A percentile compares a stretch with the other conserved stretches of the same genome.
phyloP scores from a whole-genome alignment of 352 stramenopile species.

The Globisporangium emineosum region DNA sequence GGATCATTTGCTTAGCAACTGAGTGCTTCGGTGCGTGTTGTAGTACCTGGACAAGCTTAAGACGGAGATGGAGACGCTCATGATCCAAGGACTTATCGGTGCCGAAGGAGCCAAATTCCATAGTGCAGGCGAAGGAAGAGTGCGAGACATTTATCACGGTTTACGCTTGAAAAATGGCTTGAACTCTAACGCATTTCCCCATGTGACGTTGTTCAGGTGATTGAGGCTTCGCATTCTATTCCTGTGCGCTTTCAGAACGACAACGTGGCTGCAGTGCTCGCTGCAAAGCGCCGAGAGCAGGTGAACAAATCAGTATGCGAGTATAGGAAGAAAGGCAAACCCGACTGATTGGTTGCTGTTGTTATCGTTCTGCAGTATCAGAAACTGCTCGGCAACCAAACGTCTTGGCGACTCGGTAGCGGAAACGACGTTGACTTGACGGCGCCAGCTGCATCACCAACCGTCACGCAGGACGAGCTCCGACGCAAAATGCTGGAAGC shows the following conservation, averaged over 20 bases:
- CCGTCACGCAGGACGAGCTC: constrained; percentile 13
- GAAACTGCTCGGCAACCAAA: background rate
- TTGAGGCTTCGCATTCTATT: constrained; percentile 15
- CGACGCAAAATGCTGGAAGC: constrained; percentile 42
- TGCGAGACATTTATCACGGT: constrained; percentile 16
- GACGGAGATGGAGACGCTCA: constrained; percentile 53
- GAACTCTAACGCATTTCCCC: background rate
- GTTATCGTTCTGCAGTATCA: background rate
- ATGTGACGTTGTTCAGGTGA: constrained; percentile 3
- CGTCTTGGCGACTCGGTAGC: constrained; percentile 2
- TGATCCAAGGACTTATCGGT: constrained; percentile 45
- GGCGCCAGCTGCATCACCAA: background rate
- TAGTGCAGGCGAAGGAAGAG: constrained; percentile 37
- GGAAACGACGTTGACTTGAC: background rate
- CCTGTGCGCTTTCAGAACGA: constrained; percentile 24
- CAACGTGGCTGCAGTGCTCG: constrained; percentile 32
- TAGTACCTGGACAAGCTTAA: constrained; percentile 61
- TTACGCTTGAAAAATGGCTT: too few species aligned
- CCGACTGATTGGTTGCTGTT: background rate
- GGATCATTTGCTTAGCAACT: background rate
- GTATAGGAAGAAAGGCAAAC: background rate
- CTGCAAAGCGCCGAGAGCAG: constrained; percentile 37
- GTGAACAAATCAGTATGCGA: too few species aligned
- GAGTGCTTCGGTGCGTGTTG: background rate
- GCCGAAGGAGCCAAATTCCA: constrained; percentile 43